Percentiles rank a stretch among this genome's conserved stretches.
Evolutionary conservation across 805 yeast species (phyloP).

Genomic region (Spathaspora arborariae): DNA sequence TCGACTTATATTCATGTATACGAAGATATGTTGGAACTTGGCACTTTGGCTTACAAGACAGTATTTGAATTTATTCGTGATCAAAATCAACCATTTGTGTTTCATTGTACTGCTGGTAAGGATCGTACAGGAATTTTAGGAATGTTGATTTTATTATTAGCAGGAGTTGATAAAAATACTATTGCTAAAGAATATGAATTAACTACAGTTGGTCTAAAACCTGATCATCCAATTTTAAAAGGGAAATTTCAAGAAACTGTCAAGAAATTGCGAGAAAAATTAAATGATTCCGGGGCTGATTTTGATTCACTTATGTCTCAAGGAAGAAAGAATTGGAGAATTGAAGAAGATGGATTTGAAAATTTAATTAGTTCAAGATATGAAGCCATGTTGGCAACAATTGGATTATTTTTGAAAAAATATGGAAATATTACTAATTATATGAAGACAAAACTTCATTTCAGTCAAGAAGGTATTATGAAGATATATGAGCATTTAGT

Average conservation of each 20-base stretch:
- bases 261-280: conserved; percentile 24
- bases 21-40: conserved; percentile 50
- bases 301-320: conserved; percentile 20
- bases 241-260: conserved; percentile 30
- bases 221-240: conserved; percentile 41
- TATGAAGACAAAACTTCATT: conserved; percentile 39
- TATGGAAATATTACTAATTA: conserved; percentile 56
- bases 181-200: conserved; percentile 75
- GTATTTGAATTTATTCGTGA: conserved; percentile 58
- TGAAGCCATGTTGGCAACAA: conserved; percentile 66
- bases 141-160: conserved; percentile 59
- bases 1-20: conserved; percentile 63
- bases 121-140: conserved; percentile 78
- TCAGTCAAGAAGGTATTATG: conserved; percentile 42
- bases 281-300: conserved; percentile 19
- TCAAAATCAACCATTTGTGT: conserved; percentile 45
- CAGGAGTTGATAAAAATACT: conserved; percentile 63
- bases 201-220: conserved; percentile 59
- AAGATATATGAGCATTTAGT: conserved; percentile 24
- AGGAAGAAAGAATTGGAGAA: conserved; percentile 40
- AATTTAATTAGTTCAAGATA: conserved; percentile 61
- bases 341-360: conserved; percentile 50
- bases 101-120: conserved; percentile 85
- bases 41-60: conserved; percentile 42
- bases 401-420: conserved; percentile 46